Evolutionary conservation across 2,329 filamentous ascomycete species (phyloP).

Genomic region (Alternaria sp.): DNA sequence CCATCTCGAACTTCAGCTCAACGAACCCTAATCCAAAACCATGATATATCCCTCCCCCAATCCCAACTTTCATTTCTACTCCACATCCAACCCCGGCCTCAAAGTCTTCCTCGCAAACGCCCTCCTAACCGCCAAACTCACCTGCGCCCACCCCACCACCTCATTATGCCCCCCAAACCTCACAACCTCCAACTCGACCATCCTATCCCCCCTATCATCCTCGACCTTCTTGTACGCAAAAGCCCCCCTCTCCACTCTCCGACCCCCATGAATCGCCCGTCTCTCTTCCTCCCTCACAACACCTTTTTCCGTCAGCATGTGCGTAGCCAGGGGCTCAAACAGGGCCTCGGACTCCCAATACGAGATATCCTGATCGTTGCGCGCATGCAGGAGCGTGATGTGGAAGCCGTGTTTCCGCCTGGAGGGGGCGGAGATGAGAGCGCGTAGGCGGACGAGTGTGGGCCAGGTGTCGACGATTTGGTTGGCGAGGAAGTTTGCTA

Average conservation of each 20-base stretch:
- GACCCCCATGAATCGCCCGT: constrained; percentile 44
- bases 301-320: constrained; percentile 44
- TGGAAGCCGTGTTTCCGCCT: constrained; percentile 8
- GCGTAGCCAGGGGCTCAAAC: constrained; percentile 36
- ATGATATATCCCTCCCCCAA: neutral
- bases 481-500: constrained; percentile 68
- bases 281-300: constrained; percentile 36
- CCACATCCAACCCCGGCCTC: constrained; percentile 40
- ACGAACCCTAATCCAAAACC: neutral
- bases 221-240: constrained; percentile 49
- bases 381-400: constrained; percentile 77
- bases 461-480: constrained; percentile 84
- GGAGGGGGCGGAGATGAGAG: constrained; percentile 45
- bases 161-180: constrained; percentile 68
- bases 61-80: constrained; percentile 21
- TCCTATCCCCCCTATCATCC: constrained; percentile 38
- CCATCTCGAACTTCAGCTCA: neutral
- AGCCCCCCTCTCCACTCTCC: constrained; percentile 46
- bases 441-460: constrained; percentile 71
- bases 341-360: constrained; percentile 67
- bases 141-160: constrained; percentile 70
- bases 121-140: constrained; percentile 70
- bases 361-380: constrained; percentile 83
- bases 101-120: constrained; percentile 65
- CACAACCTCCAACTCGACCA: constrained; percentile 55